A percentile compares a stretch with the other conserved stretches of the same genome.
These are phyloP conservation scores for Hyaloscypha variabilis DNA, from an alignment of 495 filamentous ascomycete genomes.

Conservation along the genomic window DNA sequence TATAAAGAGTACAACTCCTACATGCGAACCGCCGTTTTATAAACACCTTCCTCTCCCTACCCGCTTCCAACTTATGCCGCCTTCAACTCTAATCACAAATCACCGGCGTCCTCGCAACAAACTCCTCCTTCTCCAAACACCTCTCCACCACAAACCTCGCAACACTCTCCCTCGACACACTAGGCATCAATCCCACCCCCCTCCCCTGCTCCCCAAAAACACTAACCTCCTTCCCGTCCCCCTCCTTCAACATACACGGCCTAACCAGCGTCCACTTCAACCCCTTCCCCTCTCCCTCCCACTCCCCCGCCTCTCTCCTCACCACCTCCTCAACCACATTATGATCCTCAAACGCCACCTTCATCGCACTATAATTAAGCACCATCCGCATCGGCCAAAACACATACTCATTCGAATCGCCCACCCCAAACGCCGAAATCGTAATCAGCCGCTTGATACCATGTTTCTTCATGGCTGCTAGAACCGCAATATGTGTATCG, in stretches of 20 bases:
- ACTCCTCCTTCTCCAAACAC: slow-evolving; percentile 3
- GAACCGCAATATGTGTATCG: background rate
- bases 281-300: background rate
- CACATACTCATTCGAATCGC: slow-evolving; percentile 1
- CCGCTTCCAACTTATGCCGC: background rate
- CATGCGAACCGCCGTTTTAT: too few species aligned
- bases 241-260: slow-evolving; percentile 6
- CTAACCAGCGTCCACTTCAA: slow-evolving; percentile 17
- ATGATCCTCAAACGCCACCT: slow-evolving; percentile 2
- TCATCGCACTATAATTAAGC: slow-evolving; percentile 1
- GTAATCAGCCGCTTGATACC: slow-evolving; percentile 10
- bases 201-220: slow-evolving; percentile 7
- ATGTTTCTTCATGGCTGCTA: slow-evolving; percentile 7
- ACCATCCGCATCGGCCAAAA: slow-evolving; percentile 11
- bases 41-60: too few species aligned
- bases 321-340: background rate
- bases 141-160: slow-evolving; percentile 6
- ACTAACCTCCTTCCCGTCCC: slow-evolving; percentile 1
- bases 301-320: background rate
- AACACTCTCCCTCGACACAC: slow-evolving; percentile 7
- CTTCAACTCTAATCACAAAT: slow-evolving; percentile 1
- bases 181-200: slow-evolving; percentile 8
- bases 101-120: slow-evolving; percentile 2
- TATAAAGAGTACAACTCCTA: too few species aligned
- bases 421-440: slow-evolving; percentile 10